Conservation (phyloP, 1,139 yeast species). For the Taphrina confusa region DNA sequence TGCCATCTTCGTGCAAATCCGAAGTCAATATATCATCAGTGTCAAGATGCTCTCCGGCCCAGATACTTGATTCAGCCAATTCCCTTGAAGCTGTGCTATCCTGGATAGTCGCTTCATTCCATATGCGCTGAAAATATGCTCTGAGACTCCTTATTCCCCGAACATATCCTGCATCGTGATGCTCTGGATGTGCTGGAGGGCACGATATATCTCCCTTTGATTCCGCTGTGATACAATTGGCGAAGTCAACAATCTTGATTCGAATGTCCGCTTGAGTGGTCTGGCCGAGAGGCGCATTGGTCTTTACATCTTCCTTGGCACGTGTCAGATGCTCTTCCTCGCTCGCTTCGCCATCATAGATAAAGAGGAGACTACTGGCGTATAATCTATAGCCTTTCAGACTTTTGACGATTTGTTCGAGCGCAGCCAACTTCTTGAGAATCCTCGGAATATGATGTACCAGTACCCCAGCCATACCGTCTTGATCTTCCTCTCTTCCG, state of each 20-base stretch:
- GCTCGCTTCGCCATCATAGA: constrained; percentile 71
- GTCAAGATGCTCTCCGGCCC: constrained; percentile 23
- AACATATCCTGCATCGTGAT: constrained; percentile 79
- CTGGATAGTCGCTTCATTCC: constrained; percentile 28
- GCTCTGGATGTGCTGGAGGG: constrained; percentile 68
- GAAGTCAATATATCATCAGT: constrained; percentile 5
- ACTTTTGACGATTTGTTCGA: constrained; percentile 57
- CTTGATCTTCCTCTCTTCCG: constrained; percentile 61
- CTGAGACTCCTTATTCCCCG: constrained; percentile 73
- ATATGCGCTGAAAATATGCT: constrained; percentile 53
- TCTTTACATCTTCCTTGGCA: background rate
- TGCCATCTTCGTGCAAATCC: constrained; percentile 4
- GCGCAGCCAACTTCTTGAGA: constrained; percentile 59
- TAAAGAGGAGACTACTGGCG: constrained; percentile 82
- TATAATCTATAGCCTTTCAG: constrained; percentile 84
- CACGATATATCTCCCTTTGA: constrained; percentile 48
- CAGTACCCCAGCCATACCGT: constrained; percentile 43
- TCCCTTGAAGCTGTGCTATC: constrained; percentile 10
- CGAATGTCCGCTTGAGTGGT: constrained; percentile 46
- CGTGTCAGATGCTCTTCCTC: constrained; percentile 34
- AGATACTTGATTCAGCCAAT: constrained; percentile 16
- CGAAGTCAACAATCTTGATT: constrained; percentile 88
- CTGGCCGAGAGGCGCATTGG: constrained; percentile 24
- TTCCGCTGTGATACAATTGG: constrained; percentile 83
- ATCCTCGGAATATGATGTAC: constrained; percentile 68